Evolutionary conservation across 2,329 filamentous ascomycete species (phyloP).

Genomic region (Setomelanomma holmii): DNA sequence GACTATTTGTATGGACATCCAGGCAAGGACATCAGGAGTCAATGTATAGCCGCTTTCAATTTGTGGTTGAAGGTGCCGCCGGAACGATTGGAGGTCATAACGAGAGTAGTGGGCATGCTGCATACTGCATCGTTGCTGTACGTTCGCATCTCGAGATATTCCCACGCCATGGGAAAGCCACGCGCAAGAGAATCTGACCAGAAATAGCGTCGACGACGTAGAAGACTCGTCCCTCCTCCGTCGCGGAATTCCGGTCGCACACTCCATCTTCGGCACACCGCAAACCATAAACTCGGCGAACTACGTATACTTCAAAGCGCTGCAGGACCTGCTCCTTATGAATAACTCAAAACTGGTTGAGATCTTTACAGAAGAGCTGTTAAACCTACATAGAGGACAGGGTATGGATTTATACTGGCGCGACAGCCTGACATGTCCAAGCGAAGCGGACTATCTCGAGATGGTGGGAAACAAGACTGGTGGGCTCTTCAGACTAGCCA

Average conservation of each 20-base stretch:
- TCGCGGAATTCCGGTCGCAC: constrained; percentile 80
- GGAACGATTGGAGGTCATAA: constrained; percentile 75
- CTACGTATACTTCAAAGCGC: constrained; percentile 83
- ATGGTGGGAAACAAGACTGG: constrained; percentile 94
- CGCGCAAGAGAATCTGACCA: not conserved
- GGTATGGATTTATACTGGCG: constrained; percentile 93
- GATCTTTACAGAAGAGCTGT: constrained; percentile 81
- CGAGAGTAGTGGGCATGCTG: constrained; percentile 81
- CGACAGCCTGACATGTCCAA: constrained; percentile 82
- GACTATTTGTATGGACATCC: constrained; percentile 81
- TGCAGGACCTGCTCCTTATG: constrained; percentile 76
- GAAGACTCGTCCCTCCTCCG: constrained; percentile 81
- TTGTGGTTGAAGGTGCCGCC: constrained; percentile 77
- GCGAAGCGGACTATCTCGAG: constrained; percentile 89
- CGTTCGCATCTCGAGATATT: constrained; percentile 8
- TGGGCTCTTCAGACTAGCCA: constrained; percentile 81
- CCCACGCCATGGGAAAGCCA: too few relatives aligned
- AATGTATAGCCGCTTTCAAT: constrained; percentile 83
- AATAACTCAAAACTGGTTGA: constrained; percentile 70
- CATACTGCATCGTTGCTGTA: constrained; percentile 81
- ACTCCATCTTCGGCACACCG: constrained; percentile 82
- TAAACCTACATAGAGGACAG: constrained; percentile 85
- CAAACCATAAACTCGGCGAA: constrained; percentile 93
- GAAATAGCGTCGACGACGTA: constrained; percentile 74
- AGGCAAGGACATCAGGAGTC: constrained; percentile 83